Percentiles rank a stretch among this genome's conserved stretches.
Conservation (phyloP, 495 filamentous ascomycete genomes). For the Lepidopterella palustris region DNA sequence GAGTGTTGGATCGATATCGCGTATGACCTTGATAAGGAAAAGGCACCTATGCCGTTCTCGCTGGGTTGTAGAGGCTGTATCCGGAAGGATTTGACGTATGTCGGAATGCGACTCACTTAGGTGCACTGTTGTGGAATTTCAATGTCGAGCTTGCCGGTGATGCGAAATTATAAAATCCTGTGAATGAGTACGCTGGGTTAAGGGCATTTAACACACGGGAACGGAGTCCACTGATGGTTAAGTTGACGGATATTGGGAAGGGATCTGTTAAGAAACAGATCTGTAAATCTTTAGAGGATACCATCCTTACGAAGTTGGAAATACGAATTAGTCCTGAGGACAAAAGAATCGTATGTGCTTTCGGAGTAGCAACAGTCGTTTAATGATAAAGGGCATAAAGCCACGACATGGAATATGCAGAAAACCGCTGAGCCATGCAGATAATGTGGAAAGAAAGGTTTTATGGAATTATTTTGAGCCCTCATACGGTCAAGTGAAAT, state of each 20-base stretch:
- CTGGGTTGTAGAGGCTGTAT: conserved; percentile 33
- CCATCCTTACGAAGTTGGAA: neutral
- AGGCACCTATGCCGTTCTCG: conserved; percentile 30
- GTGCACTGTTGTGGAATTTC: conserved; percentile 33
- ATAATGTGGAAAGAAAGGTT: neutral
- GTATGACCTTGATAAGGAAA: conserved; percentile 26
- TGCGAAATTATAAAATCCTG: conserved; percentile 18
- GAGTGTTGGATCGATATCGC: conserved; percentile 28
- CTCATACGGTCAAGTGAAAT: conserved; percentile 38
- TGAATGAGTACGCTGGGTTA: conserved; percentile 14
- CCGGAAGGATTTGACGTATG: conserved; percentile 28
- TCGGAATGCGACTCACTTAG: conserved; percentile 32
- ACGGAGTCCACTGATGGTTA: conserved; percentile 27
- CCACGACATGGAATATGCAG: too few relatives aligned
- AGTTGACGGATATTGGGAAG: conserved; percentile 25
- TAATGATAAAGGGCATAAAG: too few relatives aligned
- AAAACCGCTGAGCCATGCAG: too few relatives aligned
- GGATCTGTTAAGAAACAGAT: neutral
- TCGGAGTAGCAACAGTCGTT: too few relatives aligned
- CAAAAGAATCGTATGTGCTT: too few relatives aligned
- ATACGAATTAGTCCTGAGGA: neutral
- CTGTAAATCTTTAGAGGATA: neutral
- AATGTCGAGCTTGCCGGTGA: conserved; percentile 26
- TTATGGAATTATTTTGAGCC: conserved; percentile 36
- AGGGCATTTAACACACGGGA: conserved; percentile 34